A percentile compares a stretch with the other conserved stretches of the same genome.
These are phyloP conservation scores for Penicillium sp. DNA, from an alignment of 2,329 filamentous ascomycete genomes.

Conservation along the genomic window DNA sequence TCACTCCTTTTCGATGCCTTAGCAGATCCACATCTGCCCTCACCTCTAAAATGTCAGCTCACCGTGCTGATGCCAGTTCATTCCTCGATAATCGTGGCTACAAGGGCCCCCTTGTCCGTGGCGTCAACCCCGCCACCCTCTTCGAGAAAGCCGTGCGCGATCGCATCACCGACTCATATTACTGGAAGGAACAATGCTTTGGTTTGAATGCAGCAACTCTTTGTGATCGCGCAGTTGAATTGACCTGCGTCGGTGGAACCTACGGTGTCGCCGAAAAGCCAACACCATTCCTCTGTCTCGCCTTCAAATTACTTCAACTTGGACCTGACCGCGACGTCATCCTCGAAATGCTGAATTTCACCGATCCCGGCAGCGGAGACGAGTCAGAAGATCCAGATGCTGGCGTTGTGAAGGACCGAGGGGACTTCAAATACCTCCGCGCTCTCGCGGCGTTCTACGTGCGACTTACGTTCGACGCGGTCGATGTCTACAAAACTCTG, in stretches of 20 bases:
- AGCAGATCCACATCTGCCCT: neutral
- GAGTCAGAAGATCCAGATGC: constrained; percentile 30
- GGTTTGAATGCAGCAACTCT: constrained; percentile 79
- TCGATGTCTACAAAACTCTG: constrained; percentile 74
- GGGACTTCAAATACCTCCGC: constrained; percentile 72
- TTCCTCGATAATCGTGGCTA: constrained; percentile 90
- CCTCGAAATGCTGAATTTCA: constrained; percentile 73
- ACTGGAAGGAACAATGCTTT: constrained; percentile 99
- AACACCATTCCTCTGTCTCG: constrained; percentile 85
- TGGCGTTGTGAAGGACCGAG: constrained; percentile 36
- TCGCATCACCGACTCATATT: constrained; percentile 91
- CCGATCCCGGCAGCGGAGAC: constrained; percentile 64
- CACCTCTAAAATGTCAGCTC: constrained; percentile 46
- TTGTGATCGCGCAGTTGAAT: constrained; percentile 83
- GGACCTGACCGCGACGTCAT: constrained; percentile 77
- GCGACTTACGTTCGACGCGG: constrained; percentile 78
- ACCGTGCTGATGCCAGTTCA: constrained; percentile 73
- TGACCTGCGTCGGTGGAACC: constrained; percentile 83
- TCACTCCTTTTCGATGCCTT: constrained; percentile 3
- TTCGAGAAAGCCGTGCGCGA: constrained; percentile 95
- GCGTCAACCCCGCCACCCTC: constrained; percentile 90
- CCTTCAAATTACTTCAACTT: constrained; percentile 91
- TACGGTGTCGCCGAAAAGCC: constrained; percentile 82
- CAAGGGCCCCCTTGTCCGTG: constrained; percentile 72
- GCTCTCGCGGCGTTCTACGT: constrained; percentile 91